Conservation (phyloP, 129 eudicot species). For the carrot (Daucus carota) region DH1_v3.0 NC_030389.2:44289001-44289500, state of each 20-base stretch:
- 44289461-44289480: neutral
- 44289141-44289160: neutral
- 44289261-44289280: neutral
- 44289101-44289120: neutral
- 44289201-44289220: neutral
- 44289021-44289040: conserved; percentile 91
- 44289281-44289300: neutral
- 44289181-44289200: neutral
- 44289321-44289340: neutral
- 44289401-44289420: neutral
- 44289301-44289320: neutral
- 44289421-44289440: neutral
- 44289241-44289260: neutral
- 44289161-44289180: neutral
- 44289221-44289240: neutral
- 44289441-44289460: neutral
- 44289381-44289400: neutral
- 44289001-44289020: conserved; percentile 16
- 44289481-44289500: neutral
- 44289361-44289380: neutral
- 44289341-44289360: neutral
- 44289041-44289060: conserved; percentile 86
- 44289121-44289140: neutral
- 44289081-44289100: neutral
- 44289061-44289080: conserved; percentile 45